These are phyloP conservation scores for Oryza officinalis DNA, from an alignment of 176 grass and related monocot genomes.

Conservation along the genomic window DNA sequence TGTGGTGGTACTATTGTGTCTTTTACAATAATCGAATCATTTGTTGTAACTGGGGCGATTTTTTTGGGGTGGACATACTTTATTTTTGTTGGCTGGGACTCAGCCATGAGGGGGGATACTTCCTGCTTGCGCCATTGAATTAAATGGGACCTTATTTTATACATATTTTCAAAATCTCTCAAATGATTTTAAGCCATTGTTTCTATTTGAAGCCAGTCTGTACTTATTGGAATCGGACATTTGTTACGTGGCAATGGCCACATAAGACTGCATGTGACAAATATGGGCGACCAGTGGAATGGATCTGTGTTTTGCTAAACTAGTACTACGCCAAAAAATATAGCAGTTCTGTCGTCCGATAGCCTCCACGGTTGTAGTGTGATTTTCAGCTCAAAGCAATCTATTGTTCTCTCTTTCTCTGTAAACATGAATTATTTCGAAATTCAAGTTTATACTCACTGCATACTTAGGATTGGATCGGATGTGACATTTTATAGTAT, in stretches of 20 bases:
- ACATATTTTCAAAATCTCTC: neutral
- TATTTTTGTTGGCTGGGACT: conserved; percentile 18
- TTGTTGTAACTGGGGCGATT: conserved; percentile 46
- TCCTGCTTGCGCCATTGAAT: conserved; percentile 34
- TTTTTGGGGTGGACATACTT: conserved; percentile 27
- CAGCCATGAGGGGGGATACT: conserved; percentile 27
- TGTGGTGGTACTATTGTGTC: conserved; percentile 5
- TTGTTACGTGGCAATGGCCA: neutral
- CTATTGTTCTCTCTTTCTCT: neutral
- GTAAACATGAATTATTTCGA: neutral
- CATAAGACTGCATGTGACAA: too few species aligned
- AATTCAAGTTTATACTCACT: too few species aligned
- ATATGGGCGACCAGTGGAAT: too few species aligned
- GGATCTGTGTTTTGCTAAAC: too few species aligned
- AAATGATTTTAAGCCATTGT: neutral
- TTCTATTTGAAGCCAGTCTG: neutral
- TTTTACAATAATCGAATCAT: conserved; percentile 48
- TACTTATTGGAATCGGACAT: neutral
- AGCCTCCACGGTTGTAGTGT: too few species aligned
- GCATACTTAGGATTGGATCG: too few species aligned
- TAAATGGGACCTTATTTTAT: conserved; percentile 12
- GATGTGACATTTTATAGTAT: too few species aligned
- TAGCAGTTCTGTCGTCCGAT: too few species aligned
- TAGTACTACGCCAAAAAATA: too few species aligned
- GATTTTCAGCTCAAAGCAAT: too few species aligned